These are phyloP conservation scores for Achlya hypogyna DNA, from an alignment of 352 stramenopile genomes.

Conservation along the genomic window DNA sequence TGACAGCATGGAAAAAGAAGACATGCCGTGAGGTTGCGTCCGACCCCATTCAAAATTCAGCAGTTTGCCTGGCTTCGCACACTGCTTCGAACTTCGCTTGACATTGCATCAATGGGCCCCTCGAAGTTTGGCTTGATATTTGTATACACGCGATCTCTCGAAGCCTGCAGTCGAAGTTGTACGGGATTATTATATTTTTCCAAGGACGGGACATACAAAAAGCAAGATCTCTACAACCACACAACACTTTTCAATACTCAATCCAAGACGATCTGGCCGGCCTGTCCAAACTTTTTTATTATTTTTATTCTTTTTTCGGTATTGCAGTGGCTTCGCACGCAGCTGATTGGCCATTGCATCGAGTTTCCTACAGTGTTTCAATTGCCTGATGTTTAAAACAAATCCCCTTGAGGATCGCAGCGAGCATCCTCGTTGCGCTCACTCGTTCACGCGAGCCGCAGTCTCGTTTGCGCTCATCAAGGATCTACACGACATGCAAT, in stretches of 20 bases:
- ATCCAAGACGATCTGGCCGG: not conserved
- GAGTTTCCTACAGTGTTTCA: too few species aligned
- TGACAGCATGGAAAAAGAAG: too few species aligned
- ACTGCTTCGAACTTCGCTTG: not conserved
- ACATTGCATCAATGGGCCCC: not conserved
- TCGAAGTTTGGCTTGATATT: not conserved
- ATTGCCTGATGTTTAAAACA: too few species aligned
- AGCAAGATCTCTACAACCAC: not conserved
- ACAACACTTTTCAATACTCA: conserved; percentile 18
- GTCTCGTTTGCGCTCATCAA: too few species aligned
- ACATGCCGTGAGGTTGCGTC: too few species aligned
- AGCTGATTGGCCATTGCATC: too few species aligned
- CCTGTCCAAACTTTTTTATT: not conserved
- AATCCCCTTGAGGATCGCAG: too few species aligned
- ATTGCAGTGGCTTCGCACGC: too few species aligned
- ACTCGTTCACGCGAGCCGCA: too few species aligned
- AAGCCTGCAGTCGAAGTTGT: not conserved
- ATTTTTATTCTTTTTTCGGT: too few species aligned
- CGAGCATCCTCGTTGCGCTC: too few species aligned
- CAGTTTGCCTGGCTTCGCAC: not conserved
- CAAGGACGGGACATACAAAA: not conserved
- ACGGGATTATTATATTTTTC: not conserved
- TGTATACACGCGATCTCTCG: not conserved
- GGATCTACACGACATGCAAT: too few species aligned
- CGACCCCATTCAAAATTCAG: not conserved